Base-by-base conservation (phyloP, 148 eudicot species). In the Nepenthes gracilis region DNA sequence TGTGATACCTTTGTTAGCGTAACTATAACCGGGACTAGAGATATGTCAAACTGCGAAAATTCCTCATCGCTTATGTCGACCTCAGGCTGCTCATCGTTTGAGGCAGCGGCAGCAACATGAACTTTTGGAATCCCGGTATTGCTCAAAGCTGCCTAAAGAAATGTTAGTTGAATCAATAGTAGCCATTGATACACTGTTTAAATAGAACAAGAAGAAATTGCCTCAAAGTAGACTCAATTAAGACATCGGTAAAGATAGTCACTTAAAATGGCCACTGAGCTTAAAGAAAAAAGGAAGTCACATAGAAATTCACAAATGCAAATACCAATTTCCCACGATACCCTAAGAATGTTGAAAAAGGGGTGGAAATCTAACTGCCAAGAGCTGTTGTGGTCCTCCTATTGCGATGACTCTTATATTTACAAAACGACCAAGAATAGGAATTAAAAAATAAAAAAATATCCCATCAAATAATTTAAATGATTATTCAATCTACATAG, bases 61-160 rank as follows among this genome's bases (percentile, higher is more conserved):
- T 94, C 99, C 64, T 94, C 97, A 61, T 89, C 97, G 33, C 99
- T 89, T n/a, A 86, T 68, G 58, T 86, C 97, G 68, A 89, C 76
- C 74, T 94, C 97, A 47, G 95, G 95, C 65, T 83, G 82, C 70
- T 83, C 91, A 62, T 82, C 80, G 58, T 52, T 59, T 1, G 74
- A 60, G 47, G 82, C 80, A 49, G 67, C 79, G 33, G 85, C 74
- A 64, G 86, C 79, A 59, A 93, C 80, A 64, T 77, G 64, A 62
- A 83, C 92, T 81, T 78, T 83, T 72, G 95, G 95, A 67, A 89
- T 77, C 32, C 85, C 90, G 2, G 97, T 85, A 67, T 86, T 83
- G 74, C 92, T 84, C 68, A 89, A 67, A 60, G 99, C 97, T 69
- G 97, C 97, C 99, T 89, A 48, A 6, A 33, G 53, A 61, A 61